Base-by-base conservation (phyloP, 306 rosid species). In the Urtica urens region DNA sequence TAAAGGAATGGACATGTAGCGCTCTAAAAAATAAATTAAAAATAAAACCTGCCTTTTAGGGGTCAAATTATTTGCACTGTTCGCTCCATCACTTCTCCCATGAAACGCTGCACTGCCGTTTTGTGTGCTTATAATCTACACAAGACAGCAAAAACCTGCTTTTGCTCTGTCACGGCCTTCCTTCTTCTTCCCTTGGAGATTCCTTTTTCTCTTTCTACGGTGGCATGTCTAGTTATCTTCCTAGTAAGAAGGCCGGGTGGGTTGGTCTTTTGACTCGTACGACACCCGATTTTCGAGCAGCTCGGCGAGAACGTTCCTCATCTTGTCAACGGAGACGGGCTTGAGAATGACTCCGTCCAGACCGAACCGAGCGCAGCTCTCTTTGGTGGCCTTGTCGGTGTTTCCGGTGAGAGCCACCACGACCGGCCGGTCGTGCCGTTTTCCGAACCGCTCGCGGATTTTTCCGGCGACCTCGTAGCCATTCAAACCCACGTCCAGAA, bases 271-370 rank as follows among this genome's bases (percentile, higher is more conserved):
- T 25, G 79, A 70, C 63, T 78, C 90, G 33, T 70, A 83, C 20
- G 81, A 73, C 66, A 84, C 71, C 18, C 82, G 73, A 14, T 72
- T 77, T 58, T 84, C 95, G n/a, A 84, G 58, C 11, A 88, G 78
- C 53, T 81, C 90, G 4, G 80, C 70, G 38, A 88, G 68, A 57
- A 74, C 78, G 46, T 70, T 66, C 65, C 86, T 72, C 97, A 88
- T 84, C 63, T 84, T 88, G 60, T 88, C 97, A 47, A 88, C 81
- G 11, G 95, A 81, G 57, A 88, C 75, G 21, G 95, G 95, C 66
- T 88, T 88, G 35, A 72, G 71, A 58, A 88, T 46, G 38, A 88
- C 72, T 51, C 97, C 95, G 48, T 81, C 69, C 73, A 88, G 72
- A 51, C 95, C 97, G 38, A 73, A 83, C 65, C 93, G 77, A 55